Percentiles rank a stretch among this genome's conserved stretches.
Evolutionary conservation across 495 filamentous ascomycete species (phyloP).

Genomic region (Choiromyces venosus): DNA sequence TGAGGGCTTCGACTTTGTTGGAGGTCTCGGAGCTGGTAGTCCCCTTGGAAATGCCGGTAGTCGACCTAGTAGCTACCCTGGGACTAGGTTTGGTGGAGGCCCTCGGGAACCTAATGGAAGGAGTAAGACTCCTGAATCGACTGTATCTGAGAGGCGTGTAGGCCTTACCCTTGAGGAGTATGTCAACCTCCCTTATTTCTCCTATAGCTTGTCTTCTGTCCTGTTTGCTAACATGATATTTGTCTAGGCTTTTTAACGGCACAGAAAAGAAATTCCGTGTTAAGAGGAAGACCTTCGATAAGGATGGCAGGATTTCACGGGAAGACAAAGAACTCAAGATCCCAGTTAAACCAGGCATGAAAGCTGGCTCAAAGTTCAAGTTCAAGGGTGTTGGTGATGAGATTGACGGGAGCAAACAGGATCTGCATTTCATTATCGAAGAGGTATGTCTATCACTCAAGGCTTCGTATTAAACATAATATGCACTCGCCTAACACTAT

Average conservation of each 20-base stretch:
- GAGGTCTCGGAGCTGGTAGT: constrained; percentile 46
- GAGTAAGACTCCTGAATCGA: constrained; percentile 69
- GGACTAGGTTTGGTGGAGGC: constrained; percentile 22
- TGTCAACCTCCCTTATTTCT: constrained; percentile 6
- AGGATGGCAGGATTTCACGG: constrained; percentile 70
- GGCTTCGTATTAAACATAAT: background rate
- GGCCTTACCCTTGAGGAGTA: constrained; percentile 74
- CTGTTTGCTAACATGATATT: background rate
- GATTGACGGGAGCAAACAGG: constrained; percentile 94
- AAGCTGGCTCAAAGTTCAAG: constrained; percentile 95
- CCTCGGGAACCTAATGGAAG: constrained; percentile 40
- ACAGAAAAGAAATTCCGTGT: constrained; percentile 94
- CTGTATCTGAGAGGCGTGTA: constrained; percentile 78
- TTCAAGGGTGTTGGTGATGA: constrained; percentile 94
- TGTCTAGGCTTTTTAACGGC: constrained; percentile 59
- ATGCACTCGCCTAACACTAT: constrained; percentile 26
- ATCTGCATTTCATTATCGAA: constrained; percentile 86
- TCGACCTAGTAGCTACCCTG: constrained; percentile 36
- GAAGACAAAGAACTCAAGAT: constrained; percentile 89
- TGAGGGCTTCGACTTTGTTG: constrained; percentile 47
- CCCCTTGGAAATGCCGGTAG: constrained; percentile 45
- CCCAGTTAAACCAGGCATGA: constrained; percentile 87
- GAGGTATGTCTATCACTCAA: constrained; percentile 61
- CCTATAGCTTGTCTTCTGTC: background rate
- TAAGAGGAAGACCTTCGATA: constrained; percentile 89